Evolutionary conservation across 306 rosid genomes (phyloP), one percentile per base, ranked within the genome.

Genomic region (Rubus idaeus): DNA sequence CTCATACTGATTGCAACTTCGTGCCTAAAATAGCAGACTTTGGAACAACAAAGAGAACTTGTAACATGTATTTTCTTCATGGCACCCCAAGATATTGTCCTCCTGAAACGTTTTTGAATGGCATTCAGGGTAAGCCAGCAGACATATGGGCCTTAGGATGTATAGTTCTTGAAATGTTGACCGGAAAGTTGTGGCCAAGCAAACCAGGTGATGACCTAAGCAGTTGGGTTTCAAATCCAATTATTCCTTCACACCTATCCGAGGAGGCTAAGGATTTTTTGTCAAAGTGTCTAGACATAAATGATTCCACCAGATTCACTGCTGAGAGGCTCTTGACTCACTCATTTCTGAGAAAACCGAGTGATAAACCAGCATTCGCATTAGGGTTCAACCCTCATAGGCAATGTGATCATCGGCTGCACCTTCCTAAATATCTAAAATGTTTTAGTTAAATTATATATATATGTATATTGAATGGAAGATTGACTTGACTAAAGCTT

Each of bases 111-210:
- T 21, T 49, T 0, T 1, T 16, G 10, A 3, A 8, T 51, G 12
- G 10, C 8, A 6, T 70, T 26, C 74, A 70, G 16, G 60, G 49
- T 13, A 40, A 49, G 74, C 58, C 58, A 21, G 23, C 74, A 0
- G 60, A 70, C 23, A 70, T 70, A 20, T 70, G 74, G 74, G 57
- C 60, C 4, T 18, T 70, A 14, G 74, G 74, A 2, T 70, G 74
- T 23, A 7, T 70, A 21, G 74, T 70, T 41, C 21, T 70, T 6
- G 11, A 17, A 20, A 70, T 70, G 74, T 50, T 70, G 9, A 70
- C 45, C 4, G 74, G 74, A 39, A 70, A 17, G 11, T 57, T 12
- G 23, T 41, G 45, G 45, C 7, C 45, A 5, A 5, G 45, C 45
- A 41, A 41, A 7, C 5, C 8, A 41, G 7, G 45, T 23, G 26